Evolutionary conservation across 2,329 filamentous ascomycete genomes (phyloP).

Genomic region (Penicillium sclerotiorum): DNA sequence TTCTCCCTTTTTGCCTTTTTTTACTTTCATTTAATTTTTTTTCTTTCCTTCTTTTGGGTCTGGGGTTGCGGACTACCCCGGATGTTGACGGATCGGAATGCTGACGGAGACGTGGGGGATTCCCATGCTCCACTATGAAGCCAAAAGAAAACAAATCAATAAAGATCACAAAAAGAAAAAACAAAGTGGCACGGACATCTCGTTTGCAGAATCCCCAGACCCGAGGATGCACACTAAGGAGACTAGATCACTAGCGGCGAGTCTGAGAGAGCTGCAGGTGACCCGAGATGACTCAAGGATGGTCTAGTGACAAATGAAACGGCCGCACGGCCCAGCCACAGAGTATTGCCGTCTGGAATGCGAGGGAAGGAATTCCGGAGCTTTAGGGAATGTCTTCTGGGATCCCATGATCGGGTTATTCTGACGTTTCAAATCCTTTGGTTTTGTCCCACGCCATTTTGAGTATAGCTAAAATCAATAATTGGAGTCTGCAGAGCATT

Average conservation of each 20-base stretch:
- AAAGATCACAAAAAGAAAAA: not conserved
- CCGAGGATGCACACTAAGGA: conserved; percentile 14
- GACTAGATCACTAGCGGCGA: conserved; percentile 22
- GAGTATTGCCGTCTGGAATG: conserved; percentile 2
- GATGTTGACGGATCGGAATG: conserved; percentile 1
- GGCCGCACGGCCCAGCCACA: not conserved
- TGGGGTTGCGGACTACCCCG: not conserved
- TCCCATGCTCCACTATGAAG: not conserved
- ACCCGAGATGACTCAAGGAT: conserved; percentile 24
- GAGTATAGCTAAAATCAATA: too few species aligned
- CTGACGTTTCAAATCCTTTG: too few species aligned
- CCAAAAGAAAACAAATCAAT: not conserved
- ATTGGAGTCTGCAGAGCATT: too few species aligned
- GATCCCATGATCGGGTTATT: not conserved
- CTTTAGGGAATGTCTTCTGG: not conserved
- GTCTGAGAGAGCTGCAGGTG: conserved; percentile 27
- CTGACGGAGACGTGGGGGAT: not conserved
- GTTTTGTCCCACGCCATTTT: too few species aligned
- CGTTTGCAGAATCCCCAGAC: conserved; percentile 31
- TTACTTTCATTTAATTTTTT: not conserved
- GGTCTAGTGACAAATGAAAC: conserved; percentile 25
- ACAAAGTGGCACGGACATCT: conserved; percentile 24
- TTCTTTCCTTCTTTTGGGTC: not conserved
- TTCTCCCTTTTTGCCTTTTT: not conserved
- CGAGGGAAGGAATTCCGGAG: not conserved